These are phyloP conservation scores for Nemania bipapillata DNA, from an alignment of 2,329 filamentous ascomycete species.

Conservation along the genomic window DNA sequence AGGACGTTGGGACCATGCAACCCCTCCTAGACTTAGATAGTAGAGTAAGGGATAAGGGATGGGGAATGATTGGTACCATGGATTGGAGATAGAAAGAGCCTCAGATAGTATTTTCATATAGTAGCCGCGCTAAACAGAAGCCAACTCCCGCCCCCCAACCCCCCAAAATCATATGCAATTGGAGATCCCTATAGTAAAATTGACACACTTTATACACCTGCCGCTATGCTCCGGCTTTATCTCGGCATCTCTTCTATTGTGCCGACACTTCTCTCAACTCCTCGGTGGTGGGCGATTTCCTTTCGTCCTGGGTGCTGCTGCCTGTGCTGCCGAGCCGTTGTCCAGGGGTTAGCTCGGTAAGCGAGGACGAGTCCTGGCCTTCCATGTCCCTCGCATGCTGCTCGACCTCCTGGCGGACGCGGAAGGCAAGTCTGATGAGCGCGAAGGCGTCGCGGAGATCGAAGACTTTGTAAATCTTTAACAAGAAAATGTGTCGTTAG, in stretches of 20 bases:
- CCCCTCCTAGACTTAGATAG: no score
- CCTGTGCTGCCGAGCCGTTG: not conserved
- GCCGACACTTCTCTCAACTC: not conserved
- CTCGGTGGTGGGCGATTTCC: slow-evolving; percentile 15
- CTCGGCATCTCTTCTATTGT: not conserved
- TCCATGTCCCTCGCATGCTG: slow-evolving; percentile 17
- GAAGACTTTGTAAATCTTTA: slow-evolving; percentile 32
- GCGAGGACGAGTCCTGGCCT: not conserved
- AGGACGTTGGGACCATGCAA: no score
- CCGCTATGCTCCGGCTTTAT: not conserved
- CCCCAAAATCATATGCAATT: no score
- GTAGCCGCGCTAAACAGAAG: no score
- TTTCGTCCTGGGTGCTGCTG: slow-evolving; percentile 12
- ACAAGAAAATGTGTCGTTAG: slow-evolving; percentile 5
- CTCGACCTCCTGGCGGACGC: slow-evolving; percentile 24
- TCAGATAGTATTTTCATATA: no score
- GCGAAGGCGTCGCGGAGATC: slow-evolving; percentile 32
- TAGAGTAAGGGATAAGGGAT: no score
- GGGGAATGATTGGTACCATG: no score
- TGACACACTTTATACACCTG: not conserved
- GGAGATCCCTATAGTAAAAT: not conserved
- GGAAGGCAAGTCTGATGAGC: slow-evolving; percentile 24
- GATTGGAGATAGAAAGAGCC: no score
- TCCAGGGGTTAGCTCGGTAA: not conserved
- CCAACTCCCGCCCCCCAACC: no score